Conservation (phyloP, 2,329 filamentous ascomycete species). For the Neonectria sp. region DNA sequence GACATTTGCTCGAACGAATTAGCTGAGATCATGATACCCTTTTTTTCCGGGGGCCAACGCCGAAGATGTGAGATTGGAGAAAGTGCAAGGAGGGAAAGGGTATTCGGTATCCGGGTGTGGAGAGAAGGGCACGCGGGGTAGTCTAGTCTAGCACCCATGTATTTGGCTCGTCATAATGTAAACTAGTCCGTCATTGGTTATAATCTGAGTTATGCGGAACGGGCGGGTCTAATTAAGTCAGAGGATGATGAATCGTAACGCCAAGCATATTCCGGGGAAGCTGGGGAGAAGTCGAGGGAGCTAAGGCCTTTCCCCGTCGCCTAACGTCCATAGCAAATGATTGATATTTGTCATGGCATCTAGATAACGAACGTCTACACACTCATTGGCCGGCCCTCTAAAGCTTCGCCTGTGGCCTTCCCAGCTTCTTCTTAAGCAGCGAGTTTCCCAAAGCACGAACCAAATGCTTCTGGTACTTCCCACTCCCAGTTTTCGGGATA, state of each 20-base stretch:
- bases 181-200: background rate
- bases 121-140: background rate
- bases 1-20: background rate
- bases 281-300: background rate
- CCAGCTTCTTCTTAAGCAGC: background rate
- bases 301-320: background rate
- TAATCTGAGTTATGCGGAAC: background rate
- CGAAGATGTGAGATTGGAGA: background rate
- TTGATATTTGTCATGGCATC: background rate
- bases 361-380: background rate
- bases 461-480: conserved; percentile 27
- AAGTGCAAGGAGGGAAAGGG: background rate
- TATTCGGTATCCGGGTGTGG: background rate
- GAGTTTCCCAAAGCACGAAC: conserved; percentile 6
- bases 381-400: background rate
- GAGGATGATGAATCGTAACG: background rate
- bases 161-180: background rate
- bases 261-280: background rate
- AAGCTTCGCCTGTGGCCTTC: background rate
- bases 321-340: too few relatives aligned
- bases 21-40: background rate
- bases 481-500: conserved; percentile 23
- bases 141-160: background rate
- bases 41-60: background rate
- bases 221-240: background rate